These are phyloP conservation scores for Aspergillus panamensis DNA, from an alignment of 495 filamentous ascomycete species.

Conservation along the genomic window DNA sequence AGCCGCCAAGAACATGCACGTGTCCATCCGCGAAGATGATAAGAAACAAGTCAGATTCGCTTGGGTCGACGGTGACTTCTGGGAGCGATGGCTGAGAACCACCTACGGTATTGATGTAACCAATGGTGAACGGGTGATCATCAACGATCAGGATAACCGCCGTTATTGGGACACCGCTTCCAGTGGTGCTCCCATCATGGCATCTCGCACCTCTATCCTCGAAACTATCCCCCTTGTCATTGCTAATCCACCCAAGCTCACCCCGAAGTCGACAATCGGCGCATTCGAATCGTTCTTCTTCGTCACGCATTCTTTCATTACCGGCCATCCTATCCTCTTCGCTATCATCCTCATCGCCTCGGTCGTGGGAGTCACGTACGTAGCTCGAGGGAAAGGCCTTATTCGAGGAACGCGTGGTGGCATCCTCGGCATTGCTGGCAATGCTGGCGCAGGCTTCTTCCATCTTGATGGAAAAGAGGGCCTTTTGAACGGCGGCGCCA, in stretches of 20 bases:
- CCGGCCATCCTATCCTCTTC: slow-evolving; percentile 69
- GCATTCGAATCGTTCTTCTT: slow-evolving; percentile 75
- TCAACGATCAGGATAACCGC: slow-evolving; percentile 94
- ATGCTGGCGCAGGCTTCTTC: slow-evolving; percentile 64
- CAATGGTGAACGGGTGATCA: slow-evolving; percentile 86
- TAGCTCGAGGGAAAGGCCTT: slow-evolving; percentile 34
- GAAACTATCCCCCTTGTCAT: slow-evolving; percentile 84
- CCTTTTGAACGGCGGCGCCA: slow-evolving; percentile 52
- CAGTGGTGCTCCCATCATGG: slow-evolving; percentile 80
- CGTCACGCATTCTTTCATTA: slow-evolving; percentile 61
- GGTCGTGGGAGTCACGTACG: slow-evolving; percentile 28
- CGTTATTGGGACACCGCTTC: slow-evolving; percentile 93
- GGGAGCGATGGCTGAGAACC: slow-evolving; percentile 92
- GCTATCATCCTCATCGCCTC: slow-evolving; percentile 56
- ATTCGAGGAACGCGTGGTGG: slow-evolving; percentile 40
- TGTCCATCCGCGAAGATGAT: slow-evolving; percentile 81
- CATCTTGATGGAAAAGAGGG: slow-evolving; percentile 75
- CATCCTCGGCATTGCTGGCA: slow-evolving; percentile 54
- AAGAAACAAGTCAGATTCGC: slow-evolving; percentile 91
- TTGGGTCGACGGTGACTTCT: slow-evolving; percentile 98
- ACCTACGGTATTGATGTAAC: slow-evolving; percentile 87
- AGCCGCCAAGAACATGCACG: slow-evolving; percentile 85
- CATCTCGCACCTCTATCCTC: slow-evolving; percentile 88
- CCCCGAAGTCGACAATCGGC: slow-evolving; percentile 80
- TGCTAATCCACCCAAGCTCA: slow-evolving; percentile 72